Base-by-base conservation (phyloP, 1,284 basidiomycete species). In the Trichosporon faecale region DNA sequence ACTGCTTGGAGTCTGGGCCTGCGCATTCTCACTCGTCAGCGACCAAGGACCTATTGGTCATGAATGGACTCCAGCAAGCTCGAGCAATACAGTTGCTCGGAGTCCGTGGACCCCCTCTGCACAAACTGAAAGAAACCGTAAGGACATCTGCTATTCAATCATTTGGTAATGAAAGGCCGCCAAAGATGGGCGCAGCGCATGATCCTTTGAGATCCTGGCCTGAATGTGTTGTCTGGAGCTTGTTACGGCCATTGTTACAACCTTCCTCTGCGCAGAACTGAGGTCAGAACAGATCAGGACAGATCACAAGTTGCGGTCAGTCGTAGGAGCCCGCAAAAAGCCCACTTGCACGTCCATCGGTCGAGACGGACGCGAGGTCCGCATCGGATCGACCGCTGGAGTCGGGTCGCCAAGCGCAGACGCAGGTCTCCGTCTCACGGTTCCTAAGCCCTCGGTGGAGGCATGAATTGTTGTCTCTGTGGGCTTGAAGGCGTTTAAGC, bases 11-110 rank as follows among this genome's bases (percentile, higher is more conserved):
- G 49, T 21, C 49, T 25, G 9, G 49, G 49, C 49, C 23, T 52
- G 49, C 49, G 49, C 49, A 52, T 21, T 21, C 49, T 52, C 23
- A 52, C 12, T 31, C 25, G 55, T 60, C 55, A 25, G 18, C 55
- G 27, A 11, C 21, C 6, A 16, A 7, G 44, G n/a, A 7, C 11
- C 18, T n/a, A 52, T 25, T 25, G 49, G 23, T 25, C n/a, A 21
- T 25, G 49, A 52, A 52, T 52, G 23, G 8, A 11, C 49, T 52
- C 49, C 16, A 52, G 21, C 49, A 52, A 25, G 21, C 49, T 52
- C 49, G 49, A 52, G 49, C 49, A 52, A 52, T 52, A 52, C 49
- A 52, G 49, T 52, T 52, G 23, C 49, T 52, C 49, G 49, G 49
- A 52, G 49, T 52, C 49, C 23, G 49, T 52, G 49, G 49, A 12